Conservation (phyloP, 495 filamentous ascomycete genomes). For the Neurospora sp. region DNA sequence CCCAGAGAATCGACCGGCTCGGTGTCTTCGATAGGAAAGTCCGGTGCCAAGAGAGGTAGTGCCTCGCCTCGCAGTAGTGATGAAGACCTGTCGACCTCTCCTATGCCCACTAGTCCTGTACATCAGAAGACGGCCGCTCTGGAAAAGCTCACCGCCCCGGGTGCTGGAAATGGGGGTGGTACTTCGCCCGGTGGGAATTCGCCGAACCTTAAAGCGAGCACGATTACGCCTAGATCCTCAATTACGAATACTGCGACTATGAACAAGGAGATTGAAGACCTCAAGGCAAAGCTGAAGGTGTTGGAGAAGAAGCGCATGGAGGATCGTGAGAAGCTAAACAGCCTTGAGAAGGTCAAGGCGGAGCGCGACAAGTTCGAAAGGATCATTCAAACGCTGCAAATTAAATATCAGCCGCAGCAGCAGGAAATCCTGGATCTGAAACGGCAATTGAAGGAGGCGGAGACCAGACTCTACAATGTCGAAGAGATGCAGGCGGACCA, state of each 20-base stretch:
- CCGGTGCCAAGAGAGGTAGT: conserved; percentile 22
- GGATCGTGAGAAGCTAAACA: conserved; percentile 79
- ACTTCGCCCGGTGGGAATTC: conserved; percentile 17
- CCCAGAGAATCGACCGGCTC: conserved; percentile 35
- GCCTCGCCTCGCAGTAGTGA: conserved; percentile 26
- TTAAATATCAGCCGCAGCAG: conserved; percentile 79
- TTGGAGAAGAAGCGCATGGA: conserved; percentile 75
- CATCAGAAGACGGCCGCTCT: conserved; percentile 32
- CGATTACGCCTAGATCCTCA: conserved; percentile 7
- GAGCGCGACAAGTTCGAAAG: conserved; percentile 79
- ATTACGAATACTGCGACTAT: conserved; percentile 31
- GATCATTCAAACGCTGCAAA: conserved; percentile 85
- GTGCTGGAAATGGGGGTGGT: not conserved
- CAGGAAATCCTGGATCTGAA: conserved; percentile 68
- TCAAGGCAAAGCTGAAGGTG: conserved; percentile 67
- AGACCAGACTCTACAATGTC: conserved; percentile 53
- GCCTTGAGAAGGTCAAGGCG: conserved; percentile 60
- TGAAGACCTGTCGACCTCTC: conserved; percentile 30
- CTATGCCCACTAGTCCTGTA: conserved; percentile 37
- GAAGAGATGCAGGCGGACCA: conserved; percentile 70
- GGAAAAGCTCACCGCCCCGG: conserved; percentile 33
- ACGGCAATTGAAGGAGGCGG: conserved; percentile 66
- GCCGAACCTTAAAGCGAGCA: conserved; percentile 19
- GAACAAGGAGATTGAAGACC: conserved; percentile 61
- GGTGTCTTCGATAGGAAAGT: conserved; percentile 24